phyloP scores from a whole-genome alignment of 352 stramenopile species.

The Elongisporangium undulatum region DNA sequence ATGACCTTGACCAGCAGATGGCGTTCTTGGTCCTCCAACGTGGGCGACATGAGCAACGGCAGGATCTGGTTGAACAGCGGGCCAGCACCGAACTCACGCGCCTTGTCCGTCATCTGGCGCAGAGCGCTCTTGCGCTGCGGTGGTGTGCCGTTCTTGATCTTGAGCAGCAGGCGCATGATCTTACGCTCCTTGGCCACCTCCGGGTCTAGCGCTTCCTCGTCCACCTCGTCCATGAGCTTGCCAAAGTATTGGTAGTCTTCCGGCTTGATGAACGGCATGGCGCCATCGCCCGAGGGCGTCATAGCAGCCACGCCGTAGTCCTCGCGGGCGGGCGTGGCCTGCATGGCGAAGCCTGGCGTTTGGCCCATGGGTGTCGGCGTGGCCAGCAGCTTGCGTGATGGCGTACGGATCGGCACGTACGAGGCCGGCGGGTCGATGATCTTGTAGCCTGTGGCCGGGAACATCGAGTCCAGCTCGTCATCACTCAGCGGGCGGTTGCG shows the following conservation, averaged over 20 bases:
- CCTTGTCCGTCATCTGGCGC: slow-evolving; percentile 97
- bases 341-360: slow-evolving; percentile 90
- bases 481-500: slow-evolving; percentile 95
- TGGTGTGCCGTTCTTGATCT: slow-evolving; percentile 99
- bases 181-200: slow-evolving; percentile 95
- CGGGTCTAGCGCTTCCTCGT: slow-evolving; percentile 83
- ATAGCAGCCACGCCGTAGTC: slow-evolving; percentile 72
- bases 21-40: slow-evolving; percentile 98
- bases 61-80: slow-evolving; percentile 99
- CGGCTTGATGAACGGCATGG: slow-evolving; percentile 97
- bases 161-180: slow-evolving; percentile 98
- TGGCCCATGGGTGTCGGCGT: slow-evolving; percentile 94
- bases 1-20: slow-evolving; percentile 99
- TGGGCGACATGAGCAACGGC: slow-evolving; percentile 97
- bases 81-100: slow-evolving; percentile 94
- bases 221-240: slow-evolving; percentile 92
- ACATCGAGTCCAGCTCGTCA: slow-evolving; percentile 96
- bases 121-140: slow-evolving; percentile 96
- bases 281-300: slow-evolving; percentile 68
- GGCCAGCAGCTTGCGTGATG: slow-evolving; percentile 92
- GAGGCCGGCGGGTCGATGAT: slow-evolving; percentile 93
- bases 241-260: slow-evolving; percentile 99
- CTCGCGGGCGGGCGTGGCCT: slow-evolving; percentile 69
- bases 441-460: slow-evolving; percentile 94
- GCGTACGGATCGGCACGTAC: slow-evolving; percentile 96